Conservation (phyloP, 257 asterid genomes). For the Solanum gracilifrons region DNA sequence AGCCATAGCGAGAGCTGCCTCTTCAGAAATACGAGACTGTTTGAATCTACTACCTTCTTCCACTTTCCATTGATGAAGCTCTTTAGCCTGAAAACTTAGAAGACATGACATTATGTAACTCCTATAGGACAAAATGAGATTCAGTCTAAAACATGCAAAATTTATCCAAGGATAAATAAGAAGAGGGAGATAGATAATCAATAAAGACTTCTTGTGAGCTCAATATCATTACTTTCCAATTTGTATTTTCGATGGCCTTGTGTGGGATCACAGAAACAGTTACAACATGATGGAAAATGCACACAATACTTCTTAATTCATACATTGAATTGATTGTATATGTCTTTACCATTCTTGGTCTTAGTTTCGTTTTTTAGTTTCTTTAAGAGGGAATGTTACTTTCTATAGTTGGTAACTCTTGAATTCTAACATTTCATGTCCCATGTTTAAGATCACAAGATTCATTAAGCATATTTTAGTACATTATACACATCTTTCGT, state of each 20-base stretch:
- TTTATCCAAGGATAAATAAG: not conserved
- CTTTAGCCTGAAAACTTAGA: conserved; percentile 7
- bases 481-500: not conserved
- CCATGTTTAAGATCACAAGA: not conserved
- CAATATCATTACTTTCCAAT: not conserved
- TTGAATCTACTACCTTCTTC: conserved; percentile 4
- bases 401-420: not conserved
- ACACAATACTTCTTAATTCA: not conserved
- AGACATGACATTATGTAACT: not conserved
- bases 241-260: not conserved
- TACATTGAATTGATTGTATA: not conserved
- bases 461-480: not conserved
- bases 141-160: not conserved
- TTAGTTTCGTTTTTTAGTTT: not conserved
- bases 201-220: not conserved
- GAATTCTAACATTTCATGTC: not conserved
- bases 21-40: conserved; percentile 5
- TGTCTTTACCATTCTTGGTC: not conserved
- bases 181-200: not conserved
- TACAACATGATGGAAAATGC: not conserved
- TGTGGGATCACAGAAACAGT: not conserved
- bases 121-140: not conserved
- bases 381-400: not conserved
- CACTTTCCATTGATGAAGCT: conserved; percentile 9
- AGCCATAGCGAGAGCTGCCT: conserved; percentile 1